phyloP scores from a whole-genome alignment of 1,284 basidiomycete genomes.

The Ceratobasidium papillatum region DNA sequence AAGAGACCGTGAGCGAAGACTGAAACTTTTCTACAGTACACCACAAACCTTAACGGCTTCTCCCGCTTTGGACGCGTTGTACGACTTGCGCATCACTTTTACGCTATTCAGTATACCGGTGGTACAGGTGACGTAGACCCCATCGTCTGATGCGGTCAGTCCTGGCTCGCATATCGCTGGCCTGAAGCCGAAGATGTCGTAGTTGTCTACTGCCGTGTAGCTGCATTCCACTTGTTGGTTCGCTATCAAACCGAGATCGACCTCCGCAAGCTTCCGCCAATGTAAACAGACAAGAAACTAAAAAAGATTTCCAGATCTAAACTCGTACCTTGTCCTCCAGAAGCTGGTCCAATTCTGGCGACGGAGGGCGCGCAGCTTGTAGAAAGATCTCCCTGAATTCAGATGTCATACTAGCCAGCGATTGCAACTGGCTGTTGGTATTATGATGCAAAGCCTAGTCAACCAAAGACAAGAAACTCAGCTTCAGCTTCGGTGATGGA shows the following conservation, averaged over 20 bases:
- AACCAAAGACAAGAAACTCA: too few species aligned
- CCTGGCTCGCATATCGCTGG: too few species aligned
- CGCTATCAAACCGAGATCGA: background rate
- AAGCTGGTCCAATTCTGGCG: background rate
- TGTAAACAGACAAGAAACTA: background rate
- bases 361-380: too few species aligned
- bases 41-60: background rate
- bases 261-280: background rate
- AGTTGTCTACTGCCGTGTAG: background rate
- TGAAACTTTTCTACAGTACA: background rate
- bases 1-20: background rate
- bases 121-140: background rate
- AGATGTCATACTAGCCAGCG: too few species aligned
- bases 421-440: too few species aligned
- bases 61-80: background rate
- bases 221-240: background rate
- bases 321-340: background rate
- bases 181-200: background rate
- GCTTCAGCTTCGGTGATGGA: too few species aligned
- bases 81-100: conserved; percentile 7
- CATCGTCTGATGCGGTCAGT: background rate
- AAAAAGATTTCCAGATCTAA: background rate
- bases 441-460: too few species aligned
- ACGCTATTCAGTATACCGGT: background rate
- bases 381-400: too few species aligned